Evolutionary conservation across 2,329 filamentous ascomycete genomes (phyloP).

Genomic region (Microascus cirrosus): DNA sequence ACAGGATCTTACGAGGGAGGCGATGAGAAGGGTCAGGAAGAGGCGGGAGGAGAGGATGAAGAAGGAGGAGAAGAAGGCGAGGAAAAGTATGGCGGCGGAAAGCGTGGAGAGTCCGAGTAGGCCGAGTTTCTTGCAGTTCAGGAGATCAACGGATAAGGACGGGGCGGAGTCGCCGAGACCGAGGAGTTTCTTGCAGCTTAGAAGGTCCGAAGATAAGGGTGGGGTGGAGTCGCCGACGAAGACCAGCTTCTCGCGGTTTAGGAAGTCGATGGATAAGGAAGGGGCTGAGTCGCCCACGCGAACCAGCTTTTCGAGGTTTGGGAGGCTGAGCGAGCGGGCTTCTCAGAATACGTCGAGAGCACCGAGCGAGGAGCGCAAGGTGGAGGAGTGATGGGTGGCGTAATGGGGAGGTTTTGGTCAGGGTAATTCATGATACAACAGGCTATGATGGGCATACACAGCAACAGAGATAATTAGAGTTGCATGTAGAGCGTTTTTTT

Average conservation of each 20-base stretch:
- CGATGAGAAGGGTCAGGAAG: slow-evolving; percentile 37
- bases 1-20: slow-evolving; percentile 59
- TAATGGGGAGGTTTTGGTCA: no score
- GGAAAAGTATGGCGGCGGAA: neutral
- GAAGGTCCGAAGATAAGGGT: neutral
- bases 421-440: no score
- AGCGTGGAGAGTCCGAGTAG: neutral
- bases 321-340: neutral
- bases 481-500: no score
- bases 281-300: neutral
- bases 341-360: neutral
- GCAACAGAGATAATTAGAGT: no score
- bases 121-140: neutral
- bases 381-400: no score
- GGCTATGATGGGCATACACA: no score
- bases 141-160: neutral
- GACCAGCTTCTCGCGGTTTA: neutral
- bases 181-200: neutral
- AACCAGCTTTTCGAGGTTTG: neutral
- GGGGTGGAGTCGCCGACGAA: neutral
- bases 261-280: neutral
- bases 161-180: neutral
- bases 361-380: no score
- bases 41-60: slow-evolving; percentile 21
- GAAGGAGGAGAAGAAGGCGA: slow-evolving; percentile 4